Evolutionary conservation across 495 filamentous ascomycete species (phyloP), one percentile per base, ranked within the genome.

Genomic region (Thermochaetoides thermophila): DNA sequence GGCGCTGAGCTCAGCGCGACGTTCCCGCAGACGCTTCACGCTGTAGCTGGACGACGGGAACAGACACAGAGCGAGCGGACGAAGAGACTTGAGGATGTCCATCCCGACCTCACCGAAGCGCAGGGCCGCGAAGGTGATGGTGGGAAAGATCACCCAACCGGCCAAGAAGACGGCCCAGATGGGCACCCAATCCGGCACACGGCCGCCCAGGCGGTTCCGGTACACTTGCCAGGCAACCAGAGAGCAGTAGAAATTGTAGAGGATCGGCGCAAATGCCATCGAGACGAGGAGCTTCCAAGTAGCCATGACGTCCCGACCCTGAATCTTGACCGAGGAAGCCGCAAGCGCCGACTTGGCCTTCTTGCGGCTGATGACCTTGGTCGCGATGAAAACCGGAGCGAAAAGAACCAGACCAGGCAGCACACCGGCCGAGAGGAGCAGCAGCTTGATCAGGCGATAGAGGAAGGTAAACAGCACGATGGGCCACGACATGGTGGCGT

Each of bases 271-370:
- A 44, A 99, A 75, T 10, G 76, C 84, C 47, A 96, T 64, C 19
- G 87, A 73, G 16, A 96, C 86, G 7, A 99, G 74, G 9, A 99
- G 68, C 54, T 99, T 99, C 89, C 89, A 99, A 0, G 89, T 96
- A 0, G 89, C 89, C 65, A 99, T 87, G 16, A 99, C 89, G 53
- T 99, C 89, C 21, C 76, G 72, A 12, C 82, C 89, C 51, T 91
- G 78, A 17, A 99, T 69, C 51, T 99, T 99, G 41, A 99, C 89
- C 2, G 78, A 81, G 7, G 85, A 94, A 14, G 78, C 85, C 3
- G 86, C 87, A 17, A 99, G 69, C 0, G 89, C 89, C 54, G 89
- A 79, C 41, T 72, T 75, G 0, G 87, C 84, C 58, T 99, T 99
- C 43, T 74, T 79, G 33, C 73, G 76, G n/a, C 84, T 92, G 41